Conservation (phyloP, 352 stramenopile genomes). For the Phytophthora rubi region DNA sequence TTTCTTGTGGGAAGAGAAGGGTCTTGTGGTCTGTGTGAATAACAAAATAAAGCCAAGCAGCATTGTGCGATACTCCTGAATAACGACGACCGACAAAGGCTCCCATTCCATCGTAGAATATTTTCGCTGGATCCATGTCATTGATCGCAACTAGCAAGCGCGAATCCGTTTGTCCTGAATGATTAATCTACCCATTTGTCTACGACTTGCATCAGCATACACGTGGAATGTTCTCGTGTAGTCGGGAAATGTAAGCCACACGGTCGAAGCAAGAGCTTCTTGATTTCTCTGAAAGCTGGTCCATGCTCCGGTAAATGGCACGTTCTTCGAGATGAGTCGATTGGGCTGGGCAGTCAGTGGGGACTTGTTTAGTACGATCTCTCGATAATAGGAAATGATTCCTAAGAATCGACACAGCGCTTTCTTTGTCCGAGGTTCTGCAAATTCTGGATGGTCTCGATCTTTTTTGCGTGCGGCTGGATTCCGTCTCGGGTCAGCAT, state of each 20-base stretch:
- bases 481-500: neutral
- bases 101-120: constrained; percentile 13
- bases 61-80: constrained; percentile 18
- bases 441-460: constrained; percentile 1
- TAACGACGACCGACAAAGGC: constrained; percentile 3
- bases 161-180: constrained; percentile 8
- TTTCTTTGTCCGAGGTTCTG: constrained; percentile 7
- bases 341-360: neutral
- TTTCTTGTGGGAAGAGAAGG: constrained; percentile 4
- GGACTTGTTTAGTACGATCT: constrained; percentile 18
- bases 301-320: constrained; percentile 3
- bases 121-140: neutral
- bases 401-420: constrained; percentile 1
- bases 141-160: constrained; percentile 6
- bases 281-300: constrained; percentile 1
- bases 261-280: constrained; percentile 1
- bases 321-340: constrained; percentile 8
- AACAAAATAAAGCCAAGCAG: constrained; percentile 10
- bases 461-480: neutral
- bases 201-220: neutral
- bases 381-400: constrained; percentile 17
- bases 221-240: constrained; percentile 7
- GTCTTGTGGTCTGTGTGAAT: constrained; percentile 20
- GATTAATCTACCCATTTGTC: constrained; percentile 7
- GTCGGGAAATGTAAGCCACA: neutral